Evolutionary conservation across 208 protist genomes (phyloP).

Genomic region (Leishmania lainsoni): DNA sequence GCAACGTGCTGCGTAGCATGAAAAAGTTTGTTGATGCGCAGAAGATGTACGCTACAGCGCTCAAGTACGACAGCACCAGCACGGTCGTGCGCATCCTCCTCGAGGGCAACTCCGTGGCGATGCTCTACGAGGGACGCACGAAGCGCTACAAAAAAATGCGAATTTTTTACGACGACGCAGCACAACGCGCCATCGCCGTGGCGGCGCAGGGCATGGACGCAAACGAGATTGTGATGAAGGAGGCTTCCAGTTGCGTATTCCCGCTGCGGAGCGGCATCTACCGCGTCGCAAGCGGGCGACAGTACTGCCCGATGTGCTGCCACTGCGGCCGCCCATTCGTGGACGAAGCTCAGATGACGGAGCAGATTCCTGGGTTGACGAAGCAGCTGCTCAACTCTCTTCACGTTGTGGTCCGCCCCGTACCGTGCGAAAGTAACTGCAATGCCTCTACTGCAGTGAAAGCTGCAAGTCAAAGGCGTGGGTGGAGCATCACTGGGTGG

Average conservation of each 20-base stretch:
- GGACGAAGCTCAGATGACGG: slow-evolving; percentile 32
- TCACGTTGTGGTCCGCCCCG: slow-evolving; percentile 32
- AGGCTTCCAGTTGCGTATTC: slow-evolving; percentile 41
- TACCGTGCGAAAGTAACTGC: slow-evolving; percentile 64
- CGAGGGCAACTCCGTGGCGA: slow-evolving; percentile 59
- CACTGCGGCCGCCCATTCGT: slow-evolving; percentile 63
- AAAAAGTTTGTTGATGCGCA: slow-evolving; percentile 71
- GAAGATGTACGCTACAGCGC: slow-evolving; percentile 62
- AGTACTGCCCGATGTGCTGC: slow-evolving; percentile 40
- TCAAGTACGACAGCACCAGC: slow-evolving; percentile 49
- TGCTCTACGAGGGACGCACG: slow-evolving; percentile 57
- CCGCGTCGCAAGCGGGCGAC: slow-evolving; percentile 20
- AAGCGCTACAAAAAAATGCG: slow-evolving; percentile 43
- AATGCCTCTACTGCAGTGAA: slow-evolving; percentile 71
- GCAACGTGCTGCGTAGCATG: slow-evolving; percentile 74
- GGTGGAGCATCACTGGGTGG: slow-evolving; percentile 77
- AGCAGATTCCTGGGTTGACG: slow-evolving; percentile 38
- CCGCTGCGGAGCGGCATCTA: slow-evolving; percentile 20
- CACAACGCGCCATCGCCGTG: slow-evolving; percentile 33
- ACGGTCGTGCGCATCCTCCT: slow-evolving; percentile 50
- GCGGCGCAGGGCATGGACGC: slow-evolving; percentile 29
- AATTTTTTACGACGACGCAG: slow-evolving; percentile 40
- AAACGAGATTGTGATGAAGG: slow-evolving; percentile 43
- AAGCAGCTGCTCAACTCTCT: slow-evolving; percentile 42
- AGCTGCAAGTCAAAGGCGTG: slow-evolving; percentile 68